Percentiles rank a stretch among this genome's conserved stretches.
Evolutionary conservation across 352 stramenopile species (phyloP).

Genomic region (Pythium folliculosum): DNA sequence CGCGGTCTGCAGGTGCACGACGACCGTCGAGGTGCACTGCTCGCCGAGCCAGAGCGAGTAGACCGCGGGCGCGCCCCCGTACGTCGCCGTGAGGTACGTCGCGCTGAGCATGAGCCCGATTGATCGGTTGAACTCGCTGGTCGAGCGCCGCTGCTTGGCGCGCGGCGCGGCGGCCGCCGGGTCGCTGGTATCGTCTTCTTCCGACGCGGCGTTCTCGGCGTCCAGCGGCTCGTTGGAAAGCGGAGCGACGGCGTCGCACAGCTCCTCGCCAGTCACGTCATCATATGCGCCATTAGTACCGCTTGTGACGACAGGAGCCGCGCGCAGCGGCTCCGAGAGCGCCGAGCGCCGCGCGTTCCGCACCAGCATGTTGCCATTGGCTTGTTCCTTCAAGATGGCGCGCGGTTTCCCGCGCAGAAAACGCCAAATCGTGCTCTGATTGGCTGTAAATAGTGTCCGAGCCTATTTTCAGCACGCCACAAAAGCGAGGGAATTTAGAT

Average conservation of each 20-base stretch:
- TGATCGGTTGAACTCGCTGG: slow-evolving; percentile 24
- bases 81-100: slow-evolving; percentile 52
- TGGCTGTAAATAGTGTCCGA: not conserved
- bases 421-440: not conserved
- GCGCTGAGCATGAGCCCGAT: slow-evolving; percentile 44
- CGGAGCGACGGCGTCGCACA: slow-evolving; percentile 1
- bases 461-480: slow-evolving; percentile 10
- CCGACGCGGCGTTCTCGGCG: not conserved
- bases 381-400: not conserved
- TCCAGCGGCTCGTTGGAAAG: slow-evolving; percentile 7
- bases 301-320: not conserved
- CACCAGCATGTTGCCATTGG: slow-evolving; percentile 15
- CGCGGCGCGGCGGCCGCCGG: not conserved
- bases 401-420: not conserved
- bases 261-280: not conserved
- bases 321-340: not conserved
- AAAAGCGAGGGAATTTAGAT: not conserved
- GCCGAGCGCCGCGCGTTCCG: slow-evolving; percentile 1
- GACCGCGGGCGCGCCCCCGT: slow-evolving; percentile 54
- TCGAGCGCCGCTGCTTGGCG: slow-evolving; percentile 13
- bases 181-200: not conserved
- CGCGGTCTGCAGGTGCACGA: slow-evolving; percentile 66
- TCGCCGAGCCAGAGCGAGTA: slow-evolving; percentile 65
- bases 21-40: slow-evolving; percentile 61
- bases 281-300: not conserved